Conservation (phyloP, 371 early-diverging fungal genomes). For the Mortierella sp. region DNA sequence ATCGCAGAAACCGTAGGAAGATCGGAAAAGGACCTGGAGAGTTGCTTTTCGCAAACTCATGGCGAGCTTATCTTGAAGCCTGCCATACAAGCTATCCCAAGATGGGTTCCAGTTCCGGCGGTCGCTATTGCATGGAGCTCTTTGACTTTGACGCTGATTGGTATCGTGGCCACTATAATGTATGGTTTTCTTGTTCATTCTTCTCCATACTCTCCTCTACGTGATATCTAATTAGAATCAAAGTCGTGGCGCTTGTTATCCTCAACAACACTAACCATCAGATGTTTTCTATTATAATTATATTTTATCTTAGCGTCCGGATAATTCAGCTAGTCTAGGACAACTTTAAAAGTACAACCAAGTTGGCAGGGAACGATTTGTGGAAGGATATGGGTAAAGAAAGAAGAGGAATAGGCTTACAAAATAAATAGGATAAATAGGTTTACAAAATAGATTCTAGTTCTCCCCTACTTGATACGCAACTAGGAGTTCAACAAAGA, state of each 20-base stretch:
- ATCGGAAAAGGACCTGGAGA: background rate
- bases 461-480: background rate
- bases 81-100: conserved; percentile 19
- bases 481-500: conserved; percentile 5
- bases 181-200: background rate
- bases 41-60: background rate
- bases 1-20: background rate
- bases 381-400: too few relatives aligned
- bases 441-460: background rate
- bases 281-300: background rate
- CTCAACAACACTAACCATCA: background rate
- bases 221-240: too few relatives aligned
- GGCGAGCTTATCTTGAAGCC: background rate
- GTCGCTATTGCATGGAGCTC: conserved; percentile 13
- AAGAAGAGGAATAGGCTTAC: too few relatives aligned
- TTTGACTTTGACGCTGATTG: conserved; percentile 19
- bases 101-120: conserved; percentile 24
- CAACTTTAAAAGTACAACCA: background rate
- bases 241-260: background rate
- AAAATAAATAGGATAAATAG: background rate
- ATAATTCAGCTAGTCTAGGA: conserved; percentile 11
- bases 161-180: conserved; percentile 30
- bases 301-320: conserved; percentile 10
- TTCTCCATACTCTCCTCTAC: background rate
- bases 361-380: too few relatives aligned